Evolutionary conservation across 257 asterid species (phyloP), one percentile per base, ranked within the genome.

Genomic region (Ocimum tenuiflorum): DNA sequence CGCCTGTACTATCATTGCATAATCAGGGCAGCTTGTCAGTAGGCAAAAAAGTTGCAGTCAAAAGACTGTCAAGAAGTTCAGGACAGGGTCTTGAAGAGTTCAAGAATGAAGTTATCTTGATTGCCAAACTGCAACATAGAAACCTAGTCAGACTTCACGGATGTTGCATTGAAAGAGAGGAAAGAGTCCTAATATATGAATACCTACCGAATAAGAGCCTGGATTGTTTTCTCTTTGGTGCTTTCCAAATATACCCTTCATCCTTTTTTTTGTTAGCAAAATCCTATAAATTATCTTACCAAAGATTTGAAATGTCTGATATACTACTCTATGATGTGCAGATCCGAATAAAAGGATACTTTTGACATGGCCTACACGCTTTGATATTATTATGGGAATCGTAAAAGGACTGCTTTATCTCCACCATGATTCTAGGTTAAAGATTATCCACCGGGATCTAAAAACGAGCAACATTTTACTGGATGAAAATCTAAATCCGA

Each of bases 391-490:
- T 19, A 41, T 67, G 63, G 85, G 82, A 49, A 80, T 80, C 7
- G 64, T 79, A 0, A 51, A 73, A 15, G 85, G 85, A 2, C 62
- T 80, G 5, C 72, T 77, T 3, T 80, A 80, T 69, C 81, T 80
- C 22, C 85, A 80, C 48, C 82, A 68, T 0, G 85, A 80, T 43
- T 80, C 86, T 7, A 72, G 81, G 54, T 52, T 81, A 43, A 80
- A 68, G 72, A 51, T 80, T 17, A 64, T 79, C 10, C 84, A 79
- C 10, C 19, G 84, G 15, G 82, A 80, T 67, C 71, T 80, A 7
- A 80, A 80, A 50, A 72, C 83, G 4, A 80, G 86, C 83, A 80
- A 80, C 33, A 74, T 80, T 17, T 27, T 80, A 41, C 63, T 80
- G 7, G 86, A 80, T 51, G 35, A 0, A 31, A 48, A 75, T 70